Percentiles rank a stretch among this genome's conserved stretches.
These are phyloP conservation scores for Malassezia nana DNA, from an alignment of 1,284 basidiomycete species.

Conservation along the genomic window DNA sequence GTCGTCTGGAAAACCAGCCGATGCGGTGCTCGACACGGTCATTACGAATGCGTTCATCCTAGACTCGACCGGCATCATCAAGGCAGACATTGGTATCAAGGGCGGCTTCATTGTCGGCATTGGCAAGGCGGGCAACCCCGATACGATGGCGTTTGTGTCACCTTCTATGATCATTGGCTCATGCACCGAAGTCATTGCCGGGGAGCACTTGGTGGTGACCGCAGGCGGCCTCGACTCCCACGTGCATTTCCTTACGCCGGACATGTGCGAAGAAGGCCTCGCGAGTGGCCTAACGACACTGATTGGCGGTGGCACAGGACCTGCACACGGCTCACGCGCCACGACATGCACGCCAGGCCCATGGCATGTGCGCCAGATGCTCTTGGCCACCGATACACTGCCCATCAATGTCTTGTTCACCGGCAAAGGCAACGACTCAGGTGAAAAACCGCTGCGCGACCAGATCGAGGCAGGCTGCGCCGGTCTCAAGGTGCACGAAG, in stretches of 20 bases:
- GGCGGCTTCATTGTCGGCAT: slow-evolving; percentile 73
- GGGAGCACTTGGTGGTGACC: slow-evolving; percentile 84
- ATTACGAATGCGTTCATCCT: slow-evolving; percentile 90
- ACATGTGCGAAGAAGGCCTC: slow-evolving; percentile 60
- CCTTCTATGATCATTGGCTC: slow-evolving; percentile 54
- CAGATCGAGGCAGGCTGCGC: slow-evolving; percentile 76
- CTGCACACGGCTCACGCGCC: slow-evolving; percentile 76
- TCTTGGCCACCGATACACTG: slow-evolving; percentile 65
- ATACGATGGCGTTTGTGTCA: slow-evolving; percentile 75
- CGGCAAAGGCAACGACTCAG: slow-evolving; percentile 72
- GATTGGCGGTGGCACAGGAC: slow-evolving; percentile 64
- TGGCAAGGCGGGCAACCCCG: slow-evolving; percentile 94
- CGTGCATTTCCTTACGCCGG: slow-evolving; percentile 72
- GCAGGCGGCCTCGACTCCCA: slow-evolving; percentile 89
- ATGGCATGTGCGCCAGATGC: slow-evolving; percentile 39
- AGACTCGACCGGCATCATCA: slow-evolving; percentile 91
- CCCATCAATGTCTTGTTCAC: slow-evolving; percentile 86
- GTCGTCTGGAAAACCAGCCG: slow-evolving; percentile 62
- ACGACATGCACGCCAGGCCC: slow-evolving; percentile 78
- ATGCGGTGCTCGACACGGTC: slow-evolving; percentile 72
- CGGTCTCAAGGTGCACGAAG: slow-evolving; percentile 92
- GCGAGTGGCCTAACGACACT: slow-evolving; percentile 52
- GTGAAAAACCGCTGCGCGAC: slow-evolving; percentile 61
- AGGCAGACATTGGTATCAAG: slow-evolving; percentile 95
- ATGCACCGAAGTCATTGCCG: slow-evolving; percentile 63